Percentiles rank a stretch among this genome's conserved stretches.
phyloP scores from a whole-genome alignment of 2,329 filamentous ascomycete genomes.

The Alternaria gaisen region DNA sequence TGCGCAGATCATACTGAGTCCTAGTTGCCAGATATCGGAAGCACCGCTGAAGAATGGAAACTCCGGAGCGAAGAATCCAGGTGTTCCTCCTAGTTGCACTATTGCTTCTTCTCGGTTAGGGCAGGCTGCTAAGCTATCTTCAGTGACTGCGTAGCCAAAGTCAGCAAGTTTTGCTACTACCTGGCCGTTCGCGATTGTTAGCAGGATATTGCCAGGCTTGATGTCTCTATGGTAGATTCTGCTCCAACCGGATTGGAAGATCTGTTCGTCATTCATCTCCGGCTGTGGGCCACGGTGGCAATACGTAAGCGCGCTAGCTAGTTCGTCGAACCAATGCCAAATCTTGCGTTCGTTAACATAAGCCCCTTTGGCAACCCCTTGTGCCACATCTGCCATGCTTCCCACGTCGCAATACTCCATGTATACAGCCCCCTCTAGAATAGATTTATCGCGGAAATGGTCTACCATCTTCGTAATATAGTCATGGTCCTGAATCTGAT shows the following conservation, averaged over 20 bases:
- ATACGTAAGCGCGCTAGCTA: constrained; percentile 21
- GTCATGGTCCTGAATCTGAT: constrained; percentile 19
- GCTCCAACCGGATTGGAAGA: constrained; percentile 18
- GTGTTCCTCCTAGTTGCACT: constrained; percentile 10
- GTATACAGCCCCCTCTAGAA: constrained; percentile 15
- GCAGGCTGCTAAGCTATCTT: constrained; percentile 6
- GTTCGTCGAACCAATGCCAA: constrained; percentile 26
- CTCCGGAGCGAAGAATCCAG: constrained; percentile 28
- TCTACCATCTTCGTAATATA: constrained; percentile 23
- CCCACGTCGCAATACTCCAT: constrained; percentile 28
- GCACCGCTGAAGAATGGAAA: constrained; percentile 12
- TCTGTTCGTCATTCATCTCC: constrained; percentile 9
- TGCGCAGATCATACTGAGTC: constrained; percentile 20
- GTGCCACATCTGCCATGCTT: constrained; percentile 12
- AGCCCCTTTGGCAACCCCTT: background rate
- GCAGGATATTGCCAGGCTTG: constrained; percentile 30
- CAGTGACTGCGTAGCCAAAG: constrained; percentile 24
- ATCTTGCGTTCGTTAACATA: constrained; percentile 21
- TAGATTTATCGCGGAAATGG: constrained; percentile 18
- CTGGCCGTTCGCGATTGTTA: constrained; percentile 12
- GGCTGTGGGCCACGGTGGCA: constrained; percentile 25
- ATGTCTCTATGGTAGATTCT: constrained; percentile 29
- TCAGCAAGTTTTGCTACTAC: constrained; percentile 31
- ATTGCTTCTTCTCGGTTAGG: background rate
- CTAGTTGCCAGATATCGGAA: constrained; percentile 33